Conservation (phyloP, 345 rosid genomes). For the Arabis hirsuta region DNA sequence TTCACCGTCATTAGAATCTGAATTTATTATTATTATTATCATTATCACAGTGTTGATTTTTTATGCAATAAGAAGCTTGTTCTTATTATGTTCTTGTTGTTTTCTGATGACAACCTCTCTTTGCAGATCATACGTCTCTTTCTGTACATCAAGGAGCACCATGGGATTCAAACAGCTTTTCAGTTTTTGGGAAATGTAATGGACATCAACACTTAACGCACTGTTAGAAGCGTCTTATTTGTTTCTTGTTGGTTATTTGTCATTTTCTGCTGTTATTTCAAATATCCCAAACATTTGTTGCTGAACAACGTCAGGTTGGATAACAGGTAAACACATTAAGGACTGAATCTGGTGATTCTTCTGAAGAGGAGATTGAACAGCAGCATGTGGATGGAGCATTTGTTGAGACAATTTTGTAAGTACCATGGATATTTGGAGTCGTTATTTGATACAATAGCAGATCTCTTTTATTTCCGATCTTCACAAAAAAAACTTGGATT, state of each 20-base stretch:
- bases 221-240: conserved; percentile 11
- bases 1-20: conserved; percentile 36
- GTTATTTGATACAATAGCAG: background rate
- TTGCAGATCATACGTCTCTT: conserved; percentile 90
- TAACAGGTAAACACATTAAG: conserved; percentile 71
- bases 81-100: conserved; percentile 8
- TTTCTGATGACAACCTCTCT: conserved; percentile 36
- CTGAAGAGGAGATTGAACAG: conserved; percentile 71
- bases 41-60: conserved; percentile 6
- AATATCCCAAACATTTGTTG: conserved; percentile 29
- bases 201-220: conserved; percentile 28
- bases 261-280: conserved; percentile 23
- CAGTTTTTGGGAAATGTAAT: conserved; percentile 86
- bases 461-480: conserved; percentile 23
- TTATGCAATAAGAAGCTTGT: conserved; percentile 12
- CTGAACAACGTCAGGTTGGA: conserved; percentile 29
- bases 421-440: conserved; percentile 31
- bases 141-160: conserved; percentile 80
- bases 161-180: conserved; percentile 78
- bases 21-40: conserved; percentile 6
- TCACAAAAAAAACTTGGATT: conserved; percentile 26
- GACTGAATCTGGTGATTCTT: conserved; percentile 62
- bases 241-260: conserved; percentile 7
- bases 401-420: conserved; percentile 88
- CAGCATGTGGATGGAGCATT: conserved; percentile 91